A percentile compares a stretch with the other conserved stretches of the same genome.
phyloP scores from a whole-genome alignment of 116 monocot species.

The Cymodocea nodosa region DNA sequence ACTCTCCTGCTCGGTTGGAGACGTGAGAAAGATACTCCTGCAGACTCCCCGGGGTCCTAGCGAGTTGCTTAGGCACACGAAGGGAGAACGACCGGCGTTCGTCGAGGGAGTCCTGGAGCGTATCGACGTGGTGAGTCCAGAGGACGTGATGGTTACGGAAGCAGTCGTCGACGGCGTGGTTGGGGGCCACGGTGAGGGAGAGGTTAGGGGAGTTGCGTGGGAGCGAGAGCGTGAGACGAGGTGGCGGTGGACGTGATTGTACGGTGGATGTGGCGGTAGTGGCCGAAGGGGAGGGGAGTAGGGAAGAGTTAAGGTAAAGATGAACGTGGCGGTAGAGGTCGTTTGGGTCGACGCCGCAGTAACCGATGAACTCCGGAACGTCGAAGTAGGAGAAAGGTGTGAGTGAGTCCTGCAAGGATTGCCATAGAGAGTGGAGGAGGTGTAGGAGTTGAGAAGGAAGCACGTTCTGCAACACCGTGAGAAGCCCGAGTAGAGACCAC shows the following conservation, averaged over 20 bases:
- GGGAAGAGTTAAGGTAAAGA: constrained; percentile 32
- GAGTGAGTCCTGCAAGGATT: constrained; percentile 54
- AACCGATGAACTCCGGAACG: constrained; percentile 59
- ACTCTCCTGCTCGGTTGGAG: constrained; percentile 19
- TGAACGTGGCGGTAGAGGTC: constrained; percentile 59
- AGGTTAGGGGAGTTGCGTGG: constrained; percentile 25
- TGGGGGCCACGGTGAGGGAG: constrained; percentile 48
- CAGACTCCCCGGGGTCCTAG: constrained; percentile 24
- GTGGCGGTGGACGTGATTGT: constrained; percentile 24
- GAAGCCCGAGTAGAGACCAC: constrained; percentile 82
- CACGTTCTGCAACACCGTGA: constrained; percentile 81
- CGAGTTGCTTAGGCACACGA: constrained; percentile 37
- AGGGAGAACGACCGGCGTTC: constrained; percentile 61
- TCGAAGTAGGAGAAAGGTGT: constrained; percentile 69
- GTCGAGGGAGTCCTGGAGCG: constrained; percentile 55
- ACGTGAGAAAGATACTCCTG: constrained; percentile 34
- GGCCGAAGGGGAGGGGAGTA: constrained; percentile 20
- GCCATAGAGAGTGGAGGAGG: constrained; percentile 74
- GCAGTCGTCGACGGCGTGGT: constrained; percentile 47
- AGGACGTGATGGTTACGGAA: constrained; percentile 45
- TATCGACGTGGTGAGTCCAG: constrained; percentile 70
- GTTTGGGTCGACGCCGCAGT: constrained; percentile 49
- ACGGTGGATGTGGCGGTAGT: constrained; percentile 27
- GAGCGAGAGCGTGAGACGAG: constrained; percentile 60
- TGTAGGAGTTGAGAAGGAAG: constrained; percentile 74